Conservation (phyloP, 2,329 filamentous ascomycete species). For the Neofusicoccum sp. region DNA sequence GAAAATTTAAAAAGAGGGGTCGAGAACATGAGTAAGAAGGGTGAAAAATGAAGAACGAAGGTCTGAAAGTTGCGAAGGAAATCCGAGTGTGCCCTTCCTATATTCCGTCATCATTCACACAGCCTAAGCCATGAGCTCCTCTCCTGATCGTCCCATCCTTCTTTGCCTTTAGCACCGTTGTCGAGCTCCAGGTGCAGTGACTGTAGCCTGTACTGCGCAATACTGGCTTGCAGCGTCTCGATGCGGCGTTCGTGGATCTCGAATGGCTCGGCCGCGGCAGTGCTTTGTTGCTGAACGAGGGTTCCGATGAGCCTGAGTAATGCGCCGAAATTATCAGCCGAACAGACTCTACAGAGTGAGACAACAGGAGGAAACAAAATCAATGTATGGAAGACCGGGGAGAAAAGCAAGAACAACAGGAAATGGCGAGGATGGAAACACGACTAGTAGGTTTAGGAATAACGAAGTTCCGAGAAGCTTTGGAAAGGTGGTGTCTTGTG, state of each 20-base stretch:
- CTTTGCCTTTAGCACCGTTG: not conserved
- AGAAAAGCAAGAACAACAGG: not conserved
- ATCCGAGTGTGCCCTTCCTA: not conserved
- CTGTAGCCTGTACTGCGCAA: slow-evolving; percentile 1
- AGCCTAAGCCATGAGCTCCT: slow-evolving; percentile 6
- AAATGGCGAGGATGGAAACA: not conserved
- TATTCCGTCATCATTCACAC: not conserved
- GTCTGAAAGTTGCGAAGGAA: not conserved
- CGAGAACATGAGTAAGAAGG: not conserved
- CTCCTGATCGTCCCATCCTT: slow-evolving; percentile 4
- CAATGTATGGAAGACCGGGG: not conserved
- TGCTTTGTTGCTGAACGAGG: slow-evolving; percentile 6
- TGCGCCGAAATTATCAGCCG: not conserved
- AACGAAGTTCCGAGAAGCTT: not conserved
- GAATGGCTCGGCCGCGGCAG: not conserved
- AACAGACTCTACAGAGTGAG: not conserved
- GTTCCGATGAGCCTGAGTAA: not conserved
- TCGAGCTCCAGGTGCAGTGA: slow-evolving; percentile 8
- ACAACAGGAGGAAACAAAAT: not conserved
- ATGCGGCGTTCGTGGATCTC: slow-evolving; percentile 10
- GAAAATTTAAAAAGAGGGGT: not conserved
- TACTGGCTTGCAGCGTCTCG: slow-evolving; percentile 6
- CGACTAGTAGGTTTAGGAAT: not conserved
- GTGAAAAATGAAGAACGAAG: not conserved
- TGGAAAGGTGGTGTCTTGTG: not conserved